phyloP scores from a whole-genome alignment of 2,329 filamentous ascomycete genomes.

The Aureobasidium sp. region DNA sequence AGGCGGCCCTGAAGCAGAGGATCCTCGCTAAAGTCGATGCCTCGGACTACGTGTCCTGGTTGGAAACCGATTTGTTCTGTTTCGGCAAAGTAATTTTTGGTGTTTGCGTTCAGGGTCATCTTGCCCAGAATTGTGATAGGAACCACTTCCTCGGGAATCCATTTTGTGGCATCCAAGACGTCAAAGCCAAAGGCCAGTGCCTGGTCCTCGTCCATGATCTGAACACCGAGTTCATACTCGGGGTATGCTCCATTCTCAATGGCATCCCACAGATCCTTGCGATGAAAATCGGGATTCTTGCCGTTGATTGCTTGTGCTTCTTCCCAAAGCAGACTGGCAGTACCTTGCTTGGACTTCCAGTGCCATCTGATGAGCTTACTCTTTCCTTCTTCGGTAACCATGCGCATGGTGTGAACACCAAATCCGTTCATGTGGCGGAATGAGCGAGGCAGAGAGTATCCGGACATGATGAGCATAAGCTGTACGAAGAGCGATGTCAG shows the following conservation, averaged over 20 bases:
- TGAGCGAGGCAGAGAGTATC: conserved; percentile 42
- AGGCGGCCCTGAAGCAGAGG: conserved; percentile 54
- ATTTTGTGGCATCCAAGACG: conserved; percentile 53
- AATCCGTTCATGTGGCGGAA: conserved; percentile 43
- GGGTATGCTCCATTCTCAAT: conserved; percentile 43
- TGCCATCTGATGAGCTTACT: conserved; percentile 38
- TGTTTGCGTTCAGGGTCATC: conserved; percentile 23
- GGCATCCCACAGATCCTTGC: conserved; percentile 36
- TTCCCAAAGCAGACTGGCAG: conserved; percentile 37
- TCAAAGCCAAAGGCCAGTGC: conserved; percentile 43
- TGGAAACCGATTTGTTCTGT: conserved; percentile 56
- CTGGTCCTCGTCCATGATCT: conserved; percentile 48
- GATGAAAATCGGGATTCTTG: conserved; percentile 33
- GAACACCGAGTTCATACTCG: conserved; percentile 47
- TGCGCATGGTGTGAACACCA: conserved; percentile 41
- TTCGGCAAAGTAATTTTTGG: conserved; percentile 62
- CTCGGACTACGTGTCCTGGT: conserved; percentile 50
- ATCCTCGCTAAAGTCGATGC: conserved; percentile 10
- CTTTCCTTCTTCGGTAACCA: conserved; percentile 38
- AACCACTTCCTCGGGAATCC: conserved; percentile 46
- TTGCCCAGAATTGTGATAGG: conserved; percentile 58
- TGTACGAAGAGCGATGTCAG: too few species aligned
- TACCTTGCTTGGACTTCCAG: conserved; percentile 37
- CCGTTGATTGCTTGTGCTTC: conserved; percentile 32
- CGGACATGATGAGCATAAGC: conserved; percentile 46